These are phyloP conservation scores for Hypoxylon sp. DNA, from an alignment of 2,329 filamentous ascomycete genomes.

Conservation along the genomic window DNA sequence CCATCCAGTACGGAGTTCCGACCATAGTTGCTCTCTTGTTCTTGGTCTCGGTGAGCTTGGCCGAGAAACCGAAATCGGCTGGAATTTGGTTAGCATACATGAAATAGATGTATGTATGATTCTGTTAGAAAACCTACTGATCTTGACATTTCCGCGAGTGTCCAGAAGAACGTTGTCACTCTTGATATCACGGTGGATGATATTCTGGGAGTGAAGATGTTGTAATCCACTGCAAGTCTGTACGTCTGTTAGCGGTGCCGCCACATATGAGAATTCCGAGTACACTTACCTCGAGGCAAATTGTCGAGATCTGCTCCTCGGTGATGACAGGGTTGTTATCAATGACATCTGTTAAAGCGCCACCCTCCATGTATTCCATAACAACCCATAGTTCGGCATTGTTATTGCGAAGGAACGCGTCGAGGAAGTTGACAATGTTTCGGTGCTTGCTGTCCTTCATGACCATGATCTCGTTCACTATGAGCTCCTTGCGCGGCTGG, in stretches of 20 bases:
- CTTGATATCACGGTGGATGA: conserved; percentile 99
- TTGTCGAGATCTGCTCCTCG: conserved; percentile 97
- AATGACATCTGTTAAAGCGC: conserved; percentile 96
- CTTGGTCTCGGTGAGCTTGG: conserved; percentile 96
- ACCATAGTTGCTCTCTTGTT: conserved; percentile 99
- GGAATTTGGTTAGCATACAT: conserved; percentile 49
- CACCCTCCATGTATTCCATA: conserved; percentile 99
- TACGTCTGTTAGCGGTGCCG: conserved; percentile 32
- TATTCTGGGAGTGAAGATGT: conserved; percentile 93
- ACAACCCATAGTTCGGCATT: conserved; percentile 98
- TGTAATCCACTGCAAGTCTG: conserved; percentile 95
- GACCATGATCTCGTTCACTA: conserved; percentile 99
- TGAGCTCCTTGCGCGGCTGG: conserved; percentile 96
- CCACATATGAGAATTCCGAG: background rate
- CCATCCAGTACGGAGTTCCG: conserved; percentile 99
- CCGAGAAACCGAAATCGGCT: conserved; percentile 99
- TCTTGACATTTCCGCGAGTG: conserved; percentile 94
- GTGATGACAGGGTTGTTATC: conserved; percentile 95
- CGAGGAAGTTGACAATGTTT: conserved; percentile 99
- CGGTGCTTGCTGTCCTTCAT: conserved; percentile 99
- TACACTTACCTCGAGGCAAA: conserved; percentile 86
- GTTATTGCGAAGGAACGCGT: conserved; percentile 95
- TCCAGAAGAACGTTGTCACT: conserved; percentile 97
- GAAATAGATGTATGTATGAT: conserved; percentile 1
- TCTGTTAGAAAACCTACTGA: conserved; percentile 70